A percentile compares a stretch with the other conserved stretches of the same genome.
These are phyloP conservation scores for Ustilago hordei DNA, from an alignment of 1,284 basidiomycete genomes.

Conservation along the genomic window DNA sequence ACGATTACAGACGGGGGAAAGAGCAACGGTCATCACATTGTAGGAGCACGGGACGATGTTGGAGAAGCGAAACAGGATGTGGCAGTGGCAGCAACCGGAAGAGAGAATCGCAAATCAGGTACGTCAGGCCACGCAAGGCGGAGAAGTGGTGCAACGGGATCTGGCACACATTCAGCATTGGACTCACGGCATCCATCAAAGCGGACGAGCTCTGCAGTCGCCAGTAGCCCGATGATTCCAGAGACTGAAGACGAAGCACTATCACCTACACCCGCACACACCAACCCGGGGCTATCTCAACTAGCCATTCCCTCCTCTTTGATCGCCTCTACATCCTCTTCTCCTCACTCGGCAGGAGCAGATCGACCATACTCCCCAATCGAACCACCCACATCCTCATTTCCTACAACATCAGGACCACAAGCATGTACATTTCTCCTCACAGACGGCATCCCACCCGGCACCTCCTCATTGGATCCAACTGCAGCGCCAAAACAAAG, in stretches of 20 bases:
- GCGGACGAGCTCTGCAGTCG: conserved; percentile 13
- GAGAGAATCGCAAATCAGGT: conserved; percentile 21
- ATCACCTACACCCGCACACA: not conserved
- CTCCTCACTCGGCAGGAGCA: conserved; percentile 17
- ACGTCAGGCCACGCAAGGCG: conserved; percentile 33
- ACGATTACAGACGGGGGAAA: not conserved
- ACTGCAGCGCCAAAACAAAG: conserved; percentile 11
- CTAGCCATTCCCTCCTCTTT: conserved; percentile 24
- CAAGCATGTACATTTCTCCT: conserved; percentile 23
- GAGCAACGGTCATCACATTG: not conserved
- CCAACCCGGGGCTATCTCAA: conserved; percentile 5
- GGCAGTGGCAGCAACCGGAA: conserved; percentile 35
- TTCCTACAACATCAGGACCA: not conserved
- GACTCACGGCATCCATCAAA: conserved; percentile 18
- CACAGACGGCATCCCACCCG: conserved; percentile 12
- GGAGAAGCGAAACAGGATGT: conserved; percentile 16
- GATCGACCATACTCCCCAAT: conserved; percentile 57
- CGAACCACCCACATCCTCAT: conserved; percentile 17
- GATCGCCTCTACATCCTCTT: conserved; percentile 4
- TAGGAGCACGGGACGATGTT: not conserved
- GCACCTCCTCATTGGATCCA: not conserved
- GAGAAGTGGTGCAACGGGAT: conserved; percentile 38
- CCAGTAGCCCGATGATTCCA: conserved; percentile 29
- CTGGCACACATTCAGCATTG: conserved; percentile 17
- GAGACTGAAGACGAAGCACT: conserved; percentile 19